These are phyloP conservation scores for Plasmodium berghei DNA, from an alignment of 169 alveolate species.

Conservation along the genomic window DNA sequence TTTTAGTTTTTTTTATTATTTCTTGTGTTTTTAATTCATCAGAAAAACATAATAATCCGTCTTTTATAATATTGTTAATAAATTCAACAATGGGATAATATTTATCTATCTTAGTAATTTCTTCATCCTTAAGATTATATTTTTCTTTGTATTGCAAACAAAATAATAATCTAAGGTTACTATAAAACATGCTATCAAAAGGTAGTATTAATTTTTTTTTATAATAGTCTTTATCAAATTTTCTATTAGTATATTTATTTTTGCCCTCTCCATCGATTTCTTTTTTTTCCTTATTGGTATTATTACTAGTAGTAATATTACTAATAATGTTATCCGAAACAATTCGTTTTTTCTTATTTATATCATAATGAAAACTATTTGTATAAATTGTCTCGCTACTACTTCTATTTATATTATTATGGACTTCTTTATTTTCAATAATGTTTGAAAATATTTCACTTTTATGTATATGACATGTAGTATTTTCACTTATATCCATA, in stretches of 20 bases:
- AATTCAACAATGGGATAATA: constrained; percentile 46
- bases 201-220: constrained; percentile 17
- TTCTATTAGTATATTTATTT: not conserved
- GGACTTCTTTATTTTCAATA: not conserved
- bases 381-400: not conserved
- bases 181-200: constrained; percentile 61
- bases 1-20: constrained; percentile 40
- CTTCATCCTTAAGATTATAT: constrained; percentile 54
- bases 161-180: constrained; percentile 27
- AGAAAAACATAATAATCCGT: constrained; percentile 46
- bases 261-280: constrained; percentile 12
- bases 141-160: constrained; percentile 67
- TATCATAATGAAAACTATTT: too few species aligned
- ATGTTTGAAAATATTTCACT: not conserved
- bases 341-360: not conserved
- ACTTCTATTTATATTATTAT: not conserved
- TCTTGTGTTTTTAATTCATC: constrained; percentile 50
- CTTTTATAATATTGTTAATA: constrained; percentile 52
- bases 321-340: not conserved
- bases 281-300: constrained; percentile 3
- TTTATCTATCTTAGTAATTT: constrained; percentile 38
- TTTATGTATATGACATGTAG: not conserved
- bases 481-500: not conserved
- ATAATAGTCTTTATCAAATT: not conserved
- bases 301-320: not conserved